These are phyloP conservation scores for Penicillium paneum DNA, from an alignment of 2,329 filamentous ascomycete species.

Conservation along the genomic window DNA sequence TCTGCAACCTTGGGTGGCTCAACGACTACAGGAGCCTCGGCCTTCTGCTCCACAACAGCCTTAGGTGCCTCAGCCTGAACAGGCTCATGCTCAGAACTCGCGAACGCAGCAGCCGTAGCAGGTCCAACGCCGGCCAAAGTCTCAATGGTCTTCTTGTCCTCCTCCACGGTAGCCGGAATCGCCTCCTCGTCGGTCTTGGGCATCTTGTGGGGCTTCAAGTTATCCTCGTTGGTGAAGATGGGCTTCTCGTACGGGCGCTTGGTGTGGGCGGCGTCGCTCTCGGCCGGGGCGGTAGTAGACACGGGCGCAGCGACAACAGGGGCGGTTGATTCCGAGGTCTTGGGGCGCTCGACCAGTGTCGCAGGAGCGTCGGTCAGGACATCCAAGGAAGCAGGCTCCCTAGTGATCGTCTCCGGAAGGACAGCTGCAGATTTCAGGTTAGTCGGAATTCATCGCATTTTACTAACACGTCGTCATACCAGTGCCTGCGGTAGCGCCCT, in stretches of 20 bases:
- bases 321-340: constrained; percentile 11
- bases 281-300: constrained; percentile 6
- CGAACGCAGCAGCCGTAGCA: constrained; percentile 20
- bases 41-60: too few species aligned
- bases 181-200: constrained; percentile 33
- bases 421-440: constrained; percentile 11
- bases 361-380: constrained; percentile 9
- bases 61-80: constrained; percentile 5
- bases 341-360: constrained; percentile 14
- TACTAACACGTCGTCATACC: constrained; percentile 14
- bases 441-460: neutral
- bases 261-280: constrained; percentile 23
- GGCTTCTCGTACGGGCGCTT: constrained; percentile 40
- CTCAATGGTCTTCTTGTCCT: constrained; percentile 19
- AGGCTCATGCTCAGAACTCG: constrained; percentile 19
- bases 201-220: constrained; percentile 35
- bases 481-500: constrained; percentile 14
- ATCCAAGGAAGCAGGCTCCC: constrained; percentile 18
- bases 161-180: constrained; percentile 12
- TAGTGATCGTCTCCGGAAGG: constrained; percentile 22
- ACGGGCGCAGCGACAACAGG: constrained; percentile 1
- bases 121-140: constrained; percentile 20
- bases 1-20: constrained; percentile 7
- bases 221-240: constrained; percentile 29
- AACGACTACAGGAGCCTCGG: too few species aligned